Evolutionary conservation across 345 rosid species (phyloP).

Genomic region (Aquilaria malaccensis): DNA sequence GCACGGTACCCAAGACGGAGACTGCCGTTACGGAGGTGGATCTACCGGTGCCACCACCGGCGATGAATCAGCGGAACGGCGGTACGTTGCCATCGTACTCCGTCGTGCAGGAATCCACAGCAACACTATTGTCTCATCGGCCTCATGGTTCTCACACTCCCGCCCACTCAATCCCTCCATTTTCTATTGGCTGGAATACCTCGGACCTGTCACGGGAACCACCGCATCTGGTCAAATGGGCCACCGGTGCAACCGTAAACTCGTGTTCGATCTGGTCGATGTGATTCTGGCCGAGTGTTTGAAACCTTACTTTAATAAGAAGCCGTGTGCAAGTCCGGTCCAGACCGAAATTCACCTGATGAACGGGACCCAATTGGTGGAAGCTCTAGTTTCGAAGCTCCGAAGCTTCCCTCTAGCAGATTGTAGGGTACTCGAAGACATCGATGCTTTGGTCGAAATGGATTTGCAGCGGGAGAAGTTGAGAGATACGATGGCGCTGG

Average conservation of each 20-base stretch:
- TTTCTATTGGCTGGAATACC: conserved; percentile 52
- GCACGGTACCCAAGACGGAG: conserved; percentile 21
- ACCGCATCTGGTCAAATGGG: conserved; percentile 15
- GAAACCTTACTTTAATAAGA: conserved; percentile 40
- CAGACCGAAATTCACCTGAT: background rate
- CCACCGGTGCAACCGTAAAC: conserved; percentile 53
- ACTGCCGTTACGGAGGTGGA: conserved; percentile 16
- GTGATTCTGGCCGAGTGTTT: conserved; percentile 52
- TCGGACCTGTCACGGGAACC: conserved; percentile 2
- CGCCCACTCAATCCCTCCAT: conserved; percentile 64
- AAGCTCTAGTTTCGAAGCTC: conserved; percentile 27
- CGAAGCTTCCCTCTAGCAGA: conserved; percentile 36
- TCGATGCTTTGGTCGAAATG: conserved; percentile 46
- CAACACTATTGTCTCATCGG: conserved; percentile 37
- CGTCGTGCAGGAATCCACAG: conserved; percentile 44
- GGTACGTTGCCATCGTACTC: conserved; percentile 53
- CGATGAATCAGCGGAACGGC: conserved; percentile 28
- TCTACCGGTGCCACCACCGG: conserved; percentile 8
- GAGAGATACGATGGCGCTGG: conserved; percentile 14
- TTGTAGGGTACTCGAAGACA: conserved; percentile 60
- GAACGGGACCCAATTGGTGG: conserved; percentile 36
- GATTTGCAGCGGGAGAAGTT: conserved; percentile 34
- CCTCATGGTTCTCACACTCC: conserved; percentile 54
- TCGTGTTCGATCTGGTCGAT: conserved; percentile 57
- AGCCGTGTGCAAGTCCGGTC: conserved; percentile 32